Conservation (phyloP, 1,139 yeast species). For the Casaregolazyma suthepensis region DNA sequence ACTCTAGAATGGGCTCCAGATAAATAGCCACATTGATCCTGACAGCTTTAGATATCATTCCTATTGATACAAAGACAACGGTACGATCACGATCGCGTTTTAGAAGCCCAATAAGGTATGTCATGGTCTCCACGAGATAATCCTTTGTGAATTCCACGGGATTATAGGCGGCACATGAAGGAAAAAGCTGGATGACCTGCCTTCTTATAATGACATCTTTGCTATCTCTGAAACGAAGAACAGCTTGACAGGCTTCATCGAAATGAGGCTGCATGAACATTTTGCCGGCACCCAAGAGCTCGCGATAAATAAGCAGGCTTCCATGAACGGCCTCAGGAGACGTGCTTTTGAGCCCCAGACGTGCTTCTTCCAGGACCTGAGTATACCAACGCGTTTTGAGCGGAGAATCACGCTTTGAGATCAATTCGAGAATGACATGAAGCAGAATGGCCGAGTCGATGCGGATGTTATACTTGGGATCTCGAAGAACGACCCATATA, state of each 20-base stretch:
- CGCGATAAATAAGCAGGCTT: slow-evolving; percentile 74
- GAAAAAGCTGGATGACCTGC: slow-evolving; percentile 77
- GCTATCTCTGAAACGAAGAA: slow-evolving; percentile 71
- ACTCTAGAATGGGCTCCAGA: slow-evolving; percentile 77
- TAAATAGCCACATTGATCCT: slow-evolving; percentile 85
- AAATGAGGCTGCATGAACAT: slow-evolving; percentile 65
- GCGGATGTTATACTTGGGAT: slow-evolving; percentile 66
- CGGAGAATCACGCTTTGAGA: slow-evolving; percentile 71
- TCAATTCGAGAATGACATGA: slow-evolving; percentile 68
- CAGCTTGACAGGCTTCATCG: slow-evolving; percentile 70
- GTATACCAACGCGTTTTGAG: slow-evolving; percentile 70
- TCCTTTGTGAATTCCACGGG: slow-evolving; percentile 71
- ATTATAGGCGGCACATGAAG: slow-evolving; percentile 74
- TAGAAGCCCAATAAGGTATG: slow-evolving; percentile 71
- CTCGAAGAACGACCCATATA: slow-evolving; percentile 83
- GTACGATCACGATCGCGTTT: slow-evolving; percentile 74
- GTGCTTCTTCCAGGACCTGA: slow-evolving; percentile 59
- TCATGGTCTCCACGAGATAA: slow-evolving; percentile 73
- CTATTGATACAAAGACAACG: slow-evolving; percentile 75
- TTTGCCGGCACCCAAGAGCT: slow-evolving; percentile 61
- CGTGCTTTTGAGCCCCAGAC: slow-evolving; percentile 42
- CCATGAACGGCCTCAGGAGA: slow-evolving; percentile 78
- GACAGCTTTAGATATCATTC: slow-evolving; percentile 77
- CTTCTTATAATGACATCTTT: slow-evolving; percentile 69
- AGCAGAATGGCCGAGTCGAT: slow-evolving; percentile 80